phyloP scores from a whole-genome alignment of 2,329 filamentous ascomycete species.

The Microthyrium microscopicum region DNA sequence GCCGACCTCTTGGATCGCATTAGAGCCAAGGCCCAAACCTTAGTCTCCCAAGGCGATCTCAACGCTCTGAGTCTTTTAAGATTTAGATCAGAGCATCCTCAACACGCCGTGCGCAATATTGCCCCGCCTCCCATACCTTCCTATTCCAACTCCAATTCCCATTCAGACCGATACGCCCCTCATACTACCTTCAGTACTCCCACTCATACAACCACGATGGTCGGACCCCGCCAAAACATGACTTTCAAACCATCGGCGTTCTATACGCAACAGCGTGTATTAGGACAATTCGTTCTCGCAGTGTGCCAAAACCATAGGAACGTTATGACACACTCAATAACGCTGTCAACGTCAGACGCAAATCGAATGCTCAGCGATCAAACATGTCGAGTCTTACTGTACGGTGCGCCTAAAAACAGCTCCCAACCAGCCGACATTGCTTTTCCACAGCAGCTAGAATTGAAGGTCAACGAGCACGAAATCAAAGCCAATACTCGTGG shows the following conservation, averaged over 20 bases:
- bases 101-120: neutral
- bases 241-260: slow-evolving; percentile 43
- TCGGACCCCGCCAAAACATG: slow-evolving; percentile 9
- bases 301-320: slow-evolving; percentile 43
- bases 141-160: neutral
- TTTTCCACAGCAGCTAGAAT: slow-evolving; percentile 83
- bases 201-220: neutral
- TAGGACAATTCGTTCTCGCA: slow-evolving; percentile 16
- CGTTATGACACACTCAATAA: slow-evolving; percentile 41
- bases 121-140: neutral
- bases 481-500: slow-evolving; percentile 88
- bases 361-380: slow-evolving; percentile 42
- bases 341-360: slow-evolving; percentile 36
- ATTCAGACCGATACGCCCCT: slow-evolving; percentile 10
- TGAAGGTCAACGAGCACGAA: slow-evolving; percentile 77
- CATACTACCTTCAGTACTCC: slow-evolving; percentile 11
- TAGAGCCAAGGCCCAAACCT: slow-evolving; percentile 36
- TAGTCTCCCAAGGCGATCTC: slow-evolving; percentile 21
- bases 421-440: slow-evolving; percentile 44
- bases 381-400: slow-evolving; percentile 61
- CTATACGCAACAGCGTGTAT: neutral
- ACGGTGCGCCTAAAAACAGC: slow-evolving; percentile 50
- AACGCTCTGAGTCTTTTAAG: slow-evolving; percentile 39
- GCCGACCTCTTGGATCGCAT: slow-evolving; percentile 64
- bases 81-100: neutral